Conservation (phyloP, 192 early-diverging fungal species). For the Helicostylum pulchrum region DNA sequence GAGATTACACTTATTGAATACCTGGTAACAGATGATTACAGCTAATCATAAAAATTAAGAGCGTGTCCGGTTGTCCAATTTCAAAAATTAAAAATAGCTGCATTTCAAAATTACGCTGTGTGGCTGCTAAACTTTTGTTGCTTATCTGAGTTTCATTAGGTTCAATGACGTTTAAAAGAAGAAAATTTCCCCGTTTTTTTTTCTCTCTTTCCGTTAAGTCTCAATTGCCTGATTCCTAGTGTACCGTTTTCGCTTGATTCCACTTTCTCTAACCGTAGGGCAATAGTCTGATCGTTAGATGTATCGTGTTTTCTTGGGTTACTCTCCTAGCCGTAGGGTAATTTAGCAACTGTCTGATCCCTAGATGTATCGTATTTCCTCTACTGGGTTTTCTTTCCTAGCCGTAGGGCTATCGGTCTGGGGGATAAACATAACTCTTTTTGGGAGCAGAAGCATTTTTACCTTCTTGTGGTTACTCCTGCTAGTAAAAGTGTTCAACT, state of each 20-base stretch:
- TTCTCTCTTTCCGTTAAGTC: background rate
- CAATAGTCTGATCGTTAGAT: slow-evolving; percentile 1
- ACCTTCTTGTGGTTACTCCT: slow-evolving; percentile 4
- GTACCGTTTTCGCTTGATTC: slow-evolving; percentile 1
- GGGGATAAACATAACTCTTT: slow-evolving; percentile 7
- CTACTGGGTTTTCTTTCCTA: slow-evolving; percentile 7
- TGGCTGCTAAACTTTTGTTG: too few relatives aligned
- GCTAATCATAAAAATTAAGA: too few relatives aligned
- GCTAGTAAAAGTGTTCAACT: background rate
- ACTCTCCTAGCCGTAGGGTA: slow-evolving; percentile 5
- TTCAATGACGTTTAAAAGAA: too few relatives aligned
- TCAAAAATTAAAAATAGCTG: too few relatives aligned
- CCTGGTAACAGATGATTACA: too few relatives aligned
- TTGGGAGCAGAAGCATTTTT: slow-evolving; percentile 2
- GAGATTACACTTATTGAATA: too few relatives aligned
- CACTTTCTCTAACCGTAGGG: slow-evolving; percentile 3
- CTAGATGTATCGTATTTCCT: slow-evolving; percentile 3
- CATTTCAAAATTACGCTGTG: too few relatives aligned
- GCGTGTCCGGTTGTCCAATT: too few relatives aligned
- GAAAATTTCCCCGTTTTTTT: too few relatives aligned
- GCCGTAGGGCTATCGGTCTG: slow-evolving; percentile 1
- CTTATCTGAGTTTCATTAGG: too few relatives aligned
- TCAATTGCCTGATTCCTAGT: background rate
- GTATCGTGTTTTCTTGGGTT: slow-evolving; percentile 1
- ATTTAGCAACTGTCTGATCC: background rate